Base-by-base conservation (phyloP, 306 rosid genomes). In the Vigna reflexopilosa region DNA sequence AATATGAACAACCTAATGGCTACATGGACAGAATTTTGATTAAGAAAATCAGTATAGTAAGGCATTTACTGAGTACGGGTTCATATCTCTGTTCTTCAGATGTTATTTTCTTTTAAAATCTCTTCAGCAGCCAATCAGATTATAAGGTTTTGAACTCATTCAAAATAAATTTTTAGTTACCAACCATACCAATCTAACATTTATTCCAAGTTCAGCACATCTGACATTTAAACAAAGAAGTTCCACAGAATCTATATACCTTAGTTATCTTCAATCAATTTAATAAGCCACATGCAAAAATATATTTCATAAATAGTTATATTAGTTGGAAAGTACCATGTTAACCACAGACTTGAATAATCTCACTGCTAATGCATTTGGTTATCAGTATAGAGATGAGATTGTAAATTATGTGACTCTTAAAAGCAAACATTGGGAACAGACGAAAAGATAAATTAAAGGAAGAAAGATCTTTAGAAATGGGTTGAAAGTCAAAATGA, bases 91-190 rank as follows among this genome's bases (percentile, higher is more conserved):
- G 56, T 59, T 44, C 28, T 44, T 64, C 20, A 32, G 14, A 16
- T 56, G 66, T 77, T 20, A 30, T 72, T 72, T 51, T 80, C 34
- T 51, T 58, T 66, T 26, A 71, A 76, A 77, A 63, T 32, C 50
- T 48, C 49, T 64, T 76, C 52, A 38, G 55, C 51, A 13, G 16
- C 59, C 49, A 77, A 67, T 42, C n/a, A 26, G 5, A 58, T 70
- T 68, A 50, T 6, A 20, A 54, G 72, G 78, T 69, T 32, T 68
- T 62, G 48, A 42, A 61, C 63, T 62, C 50, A 17, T n/a, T 30
- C 28, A 52, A 32, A 7, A 59, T 8, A 51, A 75, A 32, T 22
- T 36, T 57, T 40, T 11, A 66, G 26, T 49, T 61, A 58, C 48
- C 1, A 15, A 36, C 5, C 12, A 16, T 54, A 26, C 30, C 51